Percentiles rank a stretch among this genome's conserved stretches.
These are phyloP conservation scores for Clavulina sp. DNA, from an alignment of 768 basidiomycete genomes.

Conservation along the genomic window DNA sequence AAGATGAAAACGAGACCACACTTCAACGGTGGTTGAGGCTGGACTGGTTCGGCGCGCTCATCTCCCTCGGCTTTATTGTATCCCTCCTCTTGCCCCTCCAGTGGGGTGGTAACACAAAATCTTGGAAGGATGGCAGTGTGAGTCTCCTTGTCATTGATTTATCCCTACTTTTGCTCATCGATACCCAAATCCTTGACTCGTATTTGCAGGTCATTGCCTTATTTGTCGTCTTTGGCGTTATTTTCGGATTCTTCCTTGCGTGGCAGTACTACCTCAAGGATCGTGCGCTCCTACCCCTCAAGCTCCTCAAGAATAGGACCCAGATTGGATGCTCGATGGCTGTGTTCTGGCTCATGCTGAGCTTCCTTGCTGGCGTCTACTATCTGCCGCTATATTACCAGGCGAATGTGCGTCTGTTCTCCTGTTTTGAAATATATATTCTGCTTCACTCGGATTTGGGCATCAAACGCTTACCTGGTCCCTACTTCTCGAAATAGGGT, in stretches of 20 bases:
- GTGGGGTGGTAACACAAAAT: constrained; percentile 25
- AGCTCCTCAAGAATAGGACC: constrained; percentile 18
- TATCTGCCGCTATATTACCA: constrained; percentile 13
- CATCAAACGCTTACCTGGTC: too few species aligned
- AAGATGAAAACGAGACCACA: background rate
- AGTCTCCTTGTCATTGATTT: constrained; percentile 17
- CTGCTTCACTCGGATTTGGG: background rate
- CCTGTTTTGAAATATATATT: background rate
- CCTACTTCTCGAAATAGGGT: too few species aligned
- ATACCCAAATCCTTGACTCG: too few species aligned
- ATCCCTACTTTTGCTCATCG: too few species aligned
- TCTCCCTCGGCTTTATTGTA: constrained; percentile 20
- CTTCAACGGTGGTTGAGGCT: constrained; percentile 8
- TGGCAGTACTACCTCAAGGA: constrained; percentile 22
- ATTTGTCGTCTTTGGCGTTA: constrained; percentile 13
- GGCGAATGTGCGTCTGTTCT: background rate
- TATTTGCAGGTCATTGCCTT: background rate
- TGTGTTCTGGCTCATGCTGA: constrained; percentile 9
- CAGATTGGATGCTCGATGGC: constrained; percentile 14
- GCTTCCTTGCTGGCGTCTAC: constrained; percentile 3
- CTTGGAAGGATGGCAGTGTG: constrained; percentile 21
- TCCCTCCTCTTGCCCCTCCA: constrained; percentile 24
- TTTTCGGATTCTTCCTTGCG: constrained; percentile 16
- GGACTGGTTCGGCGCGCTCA: constrained; percentile 23
- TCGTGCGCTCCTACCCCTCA: constrained; percentile 21